Evolutionary conservation across 2,329 filamentous ascomycete species (phyloP).

Genomic region (Lanzia echinophila): DNA sequence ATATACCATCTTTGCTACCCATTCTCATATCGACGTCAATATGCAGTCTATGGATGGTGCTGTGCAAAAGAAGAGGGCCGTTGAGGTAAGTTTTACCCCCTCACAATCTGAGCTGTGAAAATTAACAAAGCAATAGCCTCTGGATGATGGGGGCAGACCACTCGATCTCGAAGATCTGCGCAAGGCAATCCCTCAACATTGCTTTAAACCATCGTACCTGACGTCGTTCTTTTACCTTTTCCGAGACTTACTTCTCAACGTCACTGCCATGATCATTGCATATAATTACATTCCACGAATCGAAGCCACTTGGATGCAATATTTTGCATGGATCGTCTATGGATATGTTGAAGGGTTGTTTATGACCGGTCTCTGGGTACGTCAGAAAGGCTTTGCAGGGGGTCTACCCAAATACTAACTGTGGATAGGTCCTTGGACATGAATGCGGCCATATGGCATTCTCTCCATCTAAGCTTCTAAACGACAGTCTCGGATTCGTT

Average conservation of each 20-base stretch:
- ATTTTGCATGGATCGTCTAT: not conserved
- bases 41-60: too few relatives aligned
- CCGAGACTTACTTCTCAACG: not conserved
- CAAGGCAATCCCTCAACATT: not conserved
- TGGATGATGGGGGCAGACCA: too few relatives aligned
- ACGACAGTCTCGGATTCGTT: not conserved
- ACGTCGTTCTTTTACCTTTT: not conserved
- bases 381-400: too few relatives aligned
- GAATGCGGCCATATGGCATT: not conserved
- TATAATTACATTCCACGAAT: not conserved
- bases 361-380: not conserved
- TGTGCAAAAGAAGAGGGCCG: too few relatives aligned
- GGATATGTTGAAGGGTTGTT: not conserved
- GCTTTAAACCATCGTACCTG: not conserved
- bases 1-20: too few relatives aligned
- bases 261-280: not conserved
- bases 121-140: too few relatives aligned
- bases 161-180: not conserved
- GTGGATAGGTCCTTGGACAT: not conserved
- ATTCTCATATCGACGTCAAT: too few relatives aligned
- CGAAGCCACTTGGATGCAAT: not conserved
- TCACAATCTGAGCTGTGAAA: too few relatives aligned
- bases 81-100: too few relatives aligned
- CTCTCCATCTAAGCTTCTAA: not conserved
- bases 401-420: too few relatives aligned